Evolutionary conservation across 2,329 filamentous ascomycete genomes (phyloP).

Genomic region (Xylariomycetidae sp.): DNA sequence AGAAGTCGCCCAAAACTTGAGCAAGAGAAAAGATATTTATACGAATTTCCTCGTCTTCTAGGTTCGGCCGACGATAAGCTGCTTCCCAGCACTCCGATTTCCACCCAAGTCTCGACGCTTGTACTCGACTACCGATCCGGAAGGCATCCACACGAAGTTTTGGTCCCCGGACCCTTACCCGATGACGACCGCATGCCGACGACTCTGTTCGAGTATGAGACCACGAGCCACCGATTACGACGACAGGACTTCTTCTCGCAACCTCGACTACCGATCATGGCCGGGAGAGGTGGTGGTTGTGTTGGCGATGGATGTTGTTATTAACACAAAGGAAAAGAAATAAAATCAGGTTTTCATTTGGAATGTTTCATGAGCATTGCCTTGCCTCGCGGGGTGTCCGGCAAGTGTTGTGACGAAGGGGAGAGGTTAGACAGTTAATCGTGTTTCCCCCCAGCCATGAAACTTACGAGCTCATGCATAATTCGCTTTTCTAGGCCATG

Average conservation of each 20-base stretch:
- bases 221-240: constrained; percentile 14
- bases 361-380: constrained; percentile 22
- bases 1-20: constrained; percentile 63
- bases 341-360: constrained; percentile 32
- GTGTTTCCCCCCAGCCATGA: constrained; percentile 22
- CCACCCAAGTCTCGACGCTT: constrained; percentile 16
- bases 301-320: constrained; percentile 26
- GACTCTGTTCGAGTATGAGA: too few relatives aligned
- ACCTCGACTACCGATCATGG: constrained; percentile 17
- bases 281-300: constrained; percentile 17
- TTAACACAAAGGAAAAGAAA: constrained; percentile 31
- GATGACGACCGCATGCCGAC: constrained; percentile 23
- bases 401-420: constrained; percentile 21
- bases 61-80: constrained; percentile 90
- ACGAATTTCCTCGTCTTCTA: constrained; percentile 72
- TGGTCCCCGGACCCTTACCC: constrained; percentile 13
- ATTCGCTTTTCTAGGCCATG: too few relatives aligned
- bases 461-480: constrained; percentile 23
- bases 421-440: constrained; percentile 29
- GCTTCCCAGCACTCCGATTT: constrained; percentile 19
- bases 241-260: constrained; percentile 13
- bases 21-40: constrained; percentile 62
- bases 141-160: too few relatives aligned
- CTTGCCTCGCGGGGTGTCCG: too few relatives aligned
- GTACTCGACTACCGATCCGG: too few relatives aligned